A percentile compares a stretch with the other conserved stretches of the same genome.
These are phyloP conservation scores for Aquanectria penicillioides DNA, from an alignment of 2,329 filamentous ascomycete genomes.

Conservation along the genomic window DNA sequence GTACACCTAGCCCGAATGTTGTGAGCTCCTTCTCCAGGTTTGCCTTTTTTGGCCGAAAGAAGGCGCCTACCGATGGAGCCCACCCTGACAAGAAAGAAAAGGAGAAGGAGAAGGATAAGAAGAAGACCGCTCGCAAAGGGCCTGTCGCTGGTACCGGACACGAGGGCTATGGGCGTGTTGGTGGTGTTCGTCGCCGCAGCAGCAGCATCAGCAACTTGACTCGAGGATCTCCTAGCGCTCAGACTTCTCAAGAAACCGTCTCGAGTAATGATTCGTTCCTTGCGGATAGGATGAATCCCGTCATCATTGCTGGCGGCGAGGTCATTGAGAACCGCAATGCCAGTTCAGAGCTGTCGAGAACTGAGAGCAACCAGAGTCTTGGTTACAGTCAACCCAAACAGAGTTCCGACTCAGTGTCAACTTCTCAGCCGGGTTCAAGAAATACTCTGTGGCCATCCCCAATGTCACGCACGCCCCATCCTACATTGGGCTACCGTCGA, in stretches of 20 bases:
- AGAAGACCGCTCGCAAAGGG: slow-evolving; percentile 69
- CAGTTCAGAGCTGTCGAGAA: slow-evolving; percentile 58
- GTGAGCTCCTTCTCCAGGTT: slow-evolving; percentile 73
- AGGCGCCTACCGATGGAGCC: slow-evolving; percentile 64
- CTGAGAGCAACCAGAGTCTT: slow-evolving; percentile 62
- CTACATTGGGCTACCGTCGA: slow-evolving; percentile 45
- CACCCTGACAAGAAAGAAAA: slow-evolving; percentile 64
- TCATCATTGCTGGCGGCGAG: slow-evolving; percentile 72
- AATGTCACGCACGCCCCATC: slow-evolving; percentile 51
- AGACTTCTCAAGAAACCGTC: slow-evolving; percentile 63
- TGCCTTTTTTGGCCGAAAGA: slow-evolving; percentile 80
- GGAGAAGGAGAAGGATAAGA: slow-evolving; percentile 33
- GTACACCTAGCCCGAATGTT: slow-evolving; percentile 63
- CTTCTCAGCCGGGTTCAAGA: slow-evolving; percentile 52
- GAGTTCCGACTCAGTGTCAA: slow-evolving; percentile 52
- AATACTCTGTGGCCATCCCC: slow-evolving; percentile 65
- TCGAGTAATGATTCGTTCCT: slow-evolving; percentile 66
- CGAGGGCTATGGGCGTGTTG: slow-evolving; percentile 81
- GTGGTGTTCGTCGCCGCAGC: slow-evolving; percentile 70
- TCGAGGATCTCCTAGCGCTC: slow-evolving; percentile 55
- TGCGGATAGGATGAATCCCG: slow-evolving; percentile 70
- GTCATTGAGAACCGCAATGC: slow-evolving; percentile 69
- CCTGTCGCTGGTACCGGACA: slow-evolving; percentile 94
- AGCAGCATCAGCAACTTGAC: slow-evolving; percentile 63
- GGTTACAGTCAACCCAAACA: slow-evolving; percentile 50